Evolutionary conservation across 305 asterid genomes (phyloP).

Genomic region (Fraxinus nigra): DNA sequence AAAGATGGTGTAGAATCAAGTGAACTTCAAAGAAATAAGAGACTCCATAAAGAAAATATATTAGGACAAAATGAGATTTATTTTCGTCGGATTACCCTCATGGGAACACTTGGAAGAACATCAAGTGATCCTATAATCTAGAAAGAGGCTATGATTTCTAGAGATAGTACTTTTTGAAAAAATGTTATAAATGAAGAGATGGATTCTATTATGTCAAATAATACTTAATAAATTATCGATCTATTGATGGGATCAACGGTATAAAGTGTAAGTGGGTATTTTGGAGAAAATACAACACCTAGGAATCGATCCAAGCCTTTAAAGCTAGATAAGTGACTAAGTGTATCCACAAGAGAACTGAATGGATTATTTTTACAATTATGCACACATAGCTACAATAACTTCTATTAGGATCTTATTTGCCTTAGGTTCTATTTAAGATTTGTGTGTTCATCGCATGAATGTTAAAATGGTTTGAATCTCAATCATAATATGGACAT

Average conservation of each 20-base stretch:
- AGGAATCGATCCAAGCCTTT: neutral
- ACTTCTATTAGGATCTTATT: neutral
- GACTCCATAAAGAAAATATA: neutral
- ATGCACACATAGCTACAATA: neutral
- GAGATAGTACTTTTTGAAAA: neutral
- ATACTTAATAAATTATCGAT: too few species aligned
- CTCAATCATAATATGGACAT: neutral
- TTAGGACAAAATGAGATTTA: neutral
- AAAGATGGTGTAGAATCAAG: neutral
- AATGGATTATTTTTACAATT: neutral
- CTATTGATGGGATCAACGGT: too few species aligned
- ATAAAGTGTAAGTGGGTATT: too few species aligned
- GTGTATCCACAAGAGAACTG: neutral
- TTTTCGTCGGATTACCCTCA: neutral
- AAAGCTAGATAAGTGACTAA: neutral
- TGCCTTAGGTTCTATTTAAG: neutral
- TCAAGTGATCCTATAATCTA: neutral
- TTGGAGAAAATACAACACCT: neutral
- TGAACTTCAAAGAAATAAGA: neutral
- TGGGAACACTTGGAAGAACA: neutral
- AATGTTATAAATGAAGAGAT: neutral
- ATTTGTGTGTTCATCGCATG: neutral
- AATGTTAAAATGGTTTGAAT: neutral
- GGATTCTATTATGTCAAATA: neutral
- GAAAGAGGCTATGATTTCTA: neutral